Conservation (phyloP, 164 flowering plant genomes). For the Liquidambar formosana region DNA sequence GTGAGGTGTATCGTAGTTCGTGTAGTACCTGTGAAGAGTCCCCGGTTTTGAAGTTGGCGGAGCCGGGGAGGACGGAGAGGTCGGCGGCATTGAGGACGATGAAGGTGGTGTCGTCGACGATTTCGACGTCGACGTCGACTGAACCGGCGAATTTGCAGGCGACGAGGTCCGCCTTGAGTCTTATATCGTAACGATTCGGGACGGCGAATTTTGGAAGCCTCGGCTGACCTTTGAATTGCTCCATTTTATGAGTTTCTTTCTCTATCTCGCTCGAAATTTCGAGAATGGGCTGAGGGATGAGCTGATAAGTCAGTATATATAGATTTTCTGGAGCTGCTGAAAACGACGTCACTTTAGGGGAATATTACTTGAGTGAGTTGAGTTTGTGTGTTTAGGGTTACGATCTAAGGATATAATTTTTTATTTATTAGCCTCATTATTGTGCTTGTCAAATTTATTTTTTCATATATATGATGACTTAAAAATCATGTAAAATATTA, state of each 20-base stretch:
- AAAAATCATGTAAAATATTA: too few relatives aligned
- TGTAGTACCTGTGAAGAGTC: slow-evolving; percentile 28
- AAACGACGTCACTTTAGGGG: too few relatives aligned
- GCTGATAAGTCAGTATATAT: too few relatives aligned
- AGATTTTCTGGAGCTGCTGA: too few relatives aligned
- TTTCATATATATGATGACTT: too few relatives aligned
- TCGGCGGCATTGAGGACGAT: slow-evolving; percentile 57
- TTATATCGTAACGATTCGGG: slow-evolving; percentile 45
- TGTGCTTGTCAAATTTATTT: too few relatives aligned
- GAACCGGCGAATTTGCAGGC: slow-evolving; percentile 42
- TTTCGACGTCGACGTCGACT: slow-evolving; percentile 36
- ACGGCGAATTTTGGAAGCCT: slow-evolving; percentile 49
- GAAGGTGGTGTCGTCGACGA: slow-evolving; percentile 36
- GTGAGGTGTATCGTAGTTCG: not conserved
- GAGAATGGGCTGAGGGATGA: not conserved
- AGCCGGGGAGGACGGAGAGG: slow-evolving; percentile 25
- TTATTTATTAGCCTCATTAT: too few relatives aligned
- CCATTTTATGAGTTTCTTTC: slow-evolving; percentile 30
- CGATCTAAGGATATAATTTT: too few relatives aligned
- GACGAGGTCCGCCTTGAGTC: slow-evolving; percentile 41
- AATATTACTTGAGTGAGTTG: too few relatives aligned
- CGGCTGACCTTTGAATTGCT: slow-evolving; percentile 47
- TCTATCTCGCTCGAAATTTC: not conserved
- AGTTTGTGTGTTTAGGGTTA: too few relatives aligned
- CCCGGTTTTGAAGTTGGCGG: slow-evolving; percentile 27